Base-by-base conservation (phyloP, 1,284 basidiomycete genomes). In the Ganoderma sinense region DNA sequence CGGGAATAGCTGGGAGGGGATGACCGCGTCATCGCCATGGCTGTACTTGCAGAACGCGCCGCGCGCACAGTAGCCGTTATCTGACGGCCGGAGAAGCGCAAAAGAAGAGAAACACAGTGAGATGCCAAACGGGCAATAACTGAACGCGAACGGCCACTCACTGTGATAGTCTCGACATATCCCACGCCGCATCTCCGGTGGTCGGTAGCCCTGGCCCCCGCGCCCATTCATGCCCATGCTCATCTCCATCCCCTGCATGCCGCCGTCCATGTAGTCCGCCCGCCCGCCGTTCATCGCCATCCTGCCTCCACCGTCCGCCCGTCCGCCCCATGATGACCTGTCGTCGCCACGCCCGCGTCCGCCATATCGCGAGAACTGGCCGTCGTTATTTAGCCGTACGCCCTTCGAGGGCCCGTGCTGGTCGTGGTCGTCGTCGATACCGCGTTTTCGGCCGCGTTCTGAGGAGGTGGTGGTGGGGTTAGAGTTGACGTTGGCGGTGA, bases 41-140 rank as follows among this genome's bases (percentile, higher is more conserved):
- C 94, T 95, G 80, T 90, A 98, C 78, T 95, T 96, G 87, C 97
- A 99, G 71, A 87, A 87, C n/a, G 88, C 91, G 48, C 97, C 97
- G 36, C 97, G 91, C 64, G 94, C 89, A 78, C 97, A 99, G 80
- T 92, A 98, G 1, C 97, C 96, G 73, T 91, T 91, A 78, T 96
- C 95, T 97, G 51, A 11, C 18, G 33, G 26, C 26, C n/a, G 39
- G 13, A 26, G 7, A 4, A 41, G 26, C 40, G 23, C 36, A 26
- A 40, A 56, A 18, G 75, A 10, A 18, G 75, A 10, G 61, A 13
- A 58, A 61, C n/a, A 29, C 23, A 5, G 23, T 39, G n/a, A 67
- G 53, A 66, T 48, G 67, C 66, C 3, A 62, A n/a, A 26, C 39
- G 55, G 11, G 31, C 16, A 45, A 51, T 4, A 13, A 2, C 55